These are phyloP conservation scores for Porcisia hertigi DNA, from an alignment of 208 protist genomes.

Conservation along the genomic window DNA sequence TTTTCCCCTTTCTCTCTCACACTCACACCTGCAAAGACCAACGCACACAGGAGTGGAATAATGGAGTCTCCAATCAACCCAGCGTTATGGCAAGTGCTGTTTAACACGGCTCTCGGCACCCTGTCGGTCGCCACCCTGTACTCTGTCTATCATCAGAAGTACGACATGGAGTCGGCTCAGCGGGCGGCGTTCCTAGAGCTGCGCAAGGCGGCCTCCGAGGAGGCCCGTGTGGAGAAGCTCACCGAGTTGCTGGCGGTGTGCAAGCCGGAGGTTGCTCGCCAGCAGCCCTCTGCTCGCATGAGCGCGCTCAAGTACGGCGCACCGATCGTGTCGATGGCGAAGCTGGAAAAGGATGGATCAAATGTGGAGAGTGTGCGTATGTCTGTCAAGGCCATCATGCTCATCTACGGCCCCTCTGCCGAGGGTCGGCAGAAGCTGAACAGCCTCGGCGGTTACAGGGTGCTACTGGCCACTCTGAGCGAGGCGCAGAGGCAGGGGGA, in stretches of 20 bases:
- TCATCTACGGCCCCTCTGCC: constrained; percentile 63
- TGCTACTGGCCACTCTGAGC: constrained; percentile 67
- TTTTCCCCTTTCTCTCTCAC: not conserved
- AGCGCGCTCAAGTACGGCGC: constrained; percentile 48
- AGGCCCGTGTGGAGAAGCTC: constrained; percentile 39
- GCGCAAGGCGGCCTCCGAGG: constrained; percentile 36
- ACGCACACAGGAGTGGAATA: not conserved
- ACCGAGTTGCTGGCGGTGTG: constrained; percentile 52
- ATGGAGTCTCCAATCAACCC: constrained; percentile 91
- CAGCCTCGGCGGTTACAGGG: constrained; percentile 55
- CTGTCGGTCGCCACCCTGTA: constrained; percentile 54
- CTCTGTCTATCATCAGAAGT: constrained; percentile 83
- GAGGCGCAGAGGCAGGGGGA: constrained; percentile 81
- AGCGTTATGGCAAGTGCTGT: constrained; percentile 66
- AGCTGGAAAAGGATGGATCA: constrained; percentile 67
- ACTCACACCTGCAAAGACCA: not conserved
- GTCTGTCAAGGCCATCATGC: constrained; percentile 53
- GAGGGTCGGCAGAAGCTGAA: constrained; percentile 54
- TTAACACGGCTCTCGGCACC: constrained; percentile 55
- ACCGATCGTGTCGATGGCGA: constrained; percentile 53
- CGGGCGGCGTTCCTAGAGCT: constrained; percentile 40
- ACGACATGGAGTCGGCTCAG: constrained; percentile 53
- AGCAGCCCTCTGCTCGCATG: constrained; percentile 50
- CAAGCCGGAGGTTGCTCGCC: constrained; percentile 63
- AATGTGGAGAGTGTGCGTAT: constrained; percentile 53